phyloP scores from a whole-genome alignment of 2,329 filamentous ascomycete genomes.

The Fusarium solani-melongenae region DNA sequence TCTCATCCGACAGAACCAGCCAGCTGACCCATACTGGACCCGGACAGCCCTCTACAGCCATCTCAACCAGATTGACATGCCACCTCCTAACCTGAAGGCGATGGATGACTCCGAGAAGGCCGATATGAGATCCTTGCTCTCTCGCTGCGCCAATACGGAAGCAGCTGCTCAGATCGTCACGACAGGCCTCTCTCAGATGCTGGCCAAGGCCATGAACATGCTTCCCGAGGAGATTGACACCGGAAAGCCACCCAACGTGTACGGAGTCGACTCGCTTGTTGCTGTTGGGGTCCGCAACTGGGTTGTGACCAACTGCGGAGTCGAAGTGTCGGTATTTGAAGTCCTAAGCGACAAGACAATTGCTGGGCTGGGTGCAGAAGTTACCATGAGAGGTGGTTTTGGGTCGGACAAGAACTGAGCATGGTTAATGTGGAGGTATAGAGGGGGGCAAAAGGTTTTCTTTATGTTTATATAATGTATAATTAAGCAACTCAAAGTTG shows the following conservation, averaged over 20 bases:
- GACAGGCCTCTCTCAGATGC: slow-evolving; percentile 52
- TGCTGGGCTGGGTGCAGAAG: slow-evolving; percentile 48
- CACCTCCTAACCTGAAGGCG: slow-evolving; percentile 42
- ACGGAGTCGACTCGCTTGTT: slow-evolving; percentile 64
- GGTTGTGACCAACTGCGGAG: slow-evolving; percentile 57
- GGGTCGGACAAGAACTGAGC: slow-evolving; percentile 31
- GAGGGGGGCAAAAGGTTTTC: neutral
- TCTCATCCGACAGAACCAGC: slow-evolving; percentile 62
- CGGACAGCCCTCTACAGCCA: slow-evolving; percentile 60
- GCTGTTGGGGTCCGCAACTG: slow-evolving; percentile 65
- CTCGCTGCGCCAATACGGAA: slow-evolving; percentile 39
- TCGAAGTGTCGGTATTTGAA: slow-evolving; percentile 60
- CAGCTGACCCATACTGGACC: slow-evolving; percentile 65
- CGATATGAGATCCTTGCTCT: slow-evolving; percentile 49
- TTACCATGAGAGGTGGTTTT: slow-evolving; percentile 49
- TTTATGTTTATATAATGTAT: neutral
- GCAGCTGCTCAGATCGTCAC: slow-evolving; percentile 50
- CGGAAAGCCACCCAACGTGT: slow-evolving; percentile 54
- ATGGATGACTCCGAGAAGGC: slow-evolving; percentile 23
- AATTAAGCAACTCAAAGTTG: neutral
- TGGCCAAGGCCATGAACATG: slow-evolving; percentile 59
- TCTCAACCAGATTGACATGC: slow-evolving; percentile 61
- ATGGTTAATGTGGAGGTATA: neutral
- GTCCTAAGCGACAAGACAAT: slow-evolving; percentile 58
- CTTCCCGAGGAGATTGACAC: slow-evolving; percentile 57